Evolutionary conservation across 805 yeast species (phyloP), one percentile per base, ranked within the genome.

Genomic region (Ogataea methanolica): DNA sequence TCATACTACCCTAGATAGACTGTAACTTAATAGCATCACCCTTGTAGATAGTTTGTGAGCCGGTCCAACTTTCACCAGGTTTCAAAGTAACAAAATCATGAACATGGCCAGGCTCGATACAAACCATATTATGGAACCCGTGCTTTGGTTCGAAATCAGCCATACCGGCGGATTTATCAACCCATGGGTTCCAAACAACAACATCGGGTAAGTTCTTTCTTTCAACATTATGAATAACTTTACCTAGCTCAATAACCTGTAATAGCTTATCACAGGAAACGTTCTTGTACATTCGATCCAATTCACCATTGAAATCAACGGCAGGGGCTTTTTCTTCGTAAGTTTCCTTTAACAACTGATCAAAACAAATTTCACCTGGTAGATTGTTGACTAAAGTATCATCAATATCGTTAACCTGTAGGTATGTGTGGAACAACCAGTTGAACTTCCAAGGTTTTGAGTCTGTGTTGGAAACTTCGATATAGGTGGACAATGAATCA

Each of bases 181-280:
- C 73, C 99, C 98, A 94, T 35, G 99, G 99, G 67, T 94, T 94
- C 99, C 99, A 94, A 46, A 94, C 97, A 42, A 94, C 98, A 5
- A 78, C 72, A 53, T 79, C 83, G 0, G 79, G 82, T 56, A 66
- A 48, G 57, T 83, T 83, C 15, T 69, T 69, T 61, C 96, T 76
- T 45, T 78, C 72, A 34, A 92, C 66, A 38, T 86, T 82, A 63
- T 84, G 85, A 42, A 81, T 65, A 7, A 88, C 91, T 53, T 80
- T 76, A 41, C 92, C 94, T 47, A 76, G 74, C 49, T 80, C 83
- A 42, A 84, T 80, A 44, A 91, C 82, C 61, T 85, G 89, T 36
- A 88, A 70, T 6, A 75, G 52, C 59, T 82, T 83, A 5, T 68
- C 70, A 21, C 70, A 67, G 22, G 76, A 70, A 35, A 88, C 80